Conservation (phyloP, 768 basidiomycete species). For the Stropharia rugosoannulata region DNA sequence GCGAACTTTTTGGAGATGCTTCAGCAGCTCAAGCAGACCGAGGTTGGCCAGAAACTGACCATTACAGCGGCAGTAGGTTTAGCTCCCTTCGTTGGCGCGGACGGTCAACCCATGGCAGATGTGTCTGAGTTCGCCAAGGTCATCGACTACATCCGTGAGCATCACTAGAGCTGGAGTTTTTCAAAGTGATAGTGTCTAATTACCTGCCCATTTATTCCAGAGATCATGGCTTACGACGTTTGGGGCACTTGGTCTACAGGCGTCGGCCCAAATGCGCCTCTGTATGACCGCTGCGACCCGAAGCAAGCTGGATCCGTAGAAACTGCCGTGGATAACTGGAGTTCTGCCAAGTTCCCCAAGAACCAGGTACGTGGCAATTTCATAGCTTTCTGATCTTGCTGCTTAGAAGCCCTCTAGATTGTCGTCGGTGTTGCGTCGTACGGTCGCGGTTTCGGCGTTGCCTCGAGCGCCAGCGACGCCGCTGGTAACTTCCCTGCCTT, state of each 20-base stretch:
- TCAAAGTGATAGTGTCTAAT: not conserved
- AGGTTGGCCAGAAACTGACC: slow-evolving; percentile 49
- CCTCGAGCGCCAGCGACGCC: slow-evolving; percentile 32
- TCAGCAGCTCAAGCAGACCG: slow-evolving; percentile 56
- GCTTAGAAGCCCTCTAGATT: slow-evolving; percentile 34
- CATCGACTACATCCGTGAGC: slow-evolving; percentile 43
- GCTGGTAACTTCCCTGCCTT: slow-evolving; percentile 31
- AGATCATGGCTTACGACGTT: slow-evolving; percentile 65
- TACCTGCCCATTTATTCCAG: slow-evolving; percentile 21
- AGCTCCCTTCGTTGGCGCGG: slow-evolving; percentile 39
- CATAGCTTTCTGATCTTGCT: not conserved
- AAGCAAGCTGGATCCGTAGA: slow-evolving; percentile 63
- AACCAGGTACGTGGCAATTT: slow-evolving; percentile 23
- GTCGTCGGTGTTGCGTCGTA: slow-evolving; percentile 81
- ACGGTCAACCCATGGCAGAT: slow-evolving; percentile 57
- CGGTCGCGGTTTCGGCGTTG: slow-evolving; percentile 69
- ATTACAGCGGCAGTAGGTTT: slow-evolving; percentile 45
- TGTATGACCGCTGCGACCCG: slow-evolving; percentile 66
- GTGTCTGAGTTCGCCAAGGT: slow-evolving; percentile 69
- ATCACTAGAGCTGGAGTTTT: not conserved
- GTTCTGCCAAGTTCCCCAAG: slow-evolving; percentile 69
- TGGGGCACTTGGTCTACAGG: slow-evolving; percentile 47
- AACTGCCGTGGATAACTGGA: slow-evolving; percentile 74
- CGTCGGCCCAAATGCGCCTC: slow-evolving; percentile 83
- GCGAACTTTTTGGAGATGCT: slow-evolving; percentile 79